Evolutionary conservation across 768 basidiomycete genomes (phyloP).

Genomic region (Amanita muscaria): DNA sequence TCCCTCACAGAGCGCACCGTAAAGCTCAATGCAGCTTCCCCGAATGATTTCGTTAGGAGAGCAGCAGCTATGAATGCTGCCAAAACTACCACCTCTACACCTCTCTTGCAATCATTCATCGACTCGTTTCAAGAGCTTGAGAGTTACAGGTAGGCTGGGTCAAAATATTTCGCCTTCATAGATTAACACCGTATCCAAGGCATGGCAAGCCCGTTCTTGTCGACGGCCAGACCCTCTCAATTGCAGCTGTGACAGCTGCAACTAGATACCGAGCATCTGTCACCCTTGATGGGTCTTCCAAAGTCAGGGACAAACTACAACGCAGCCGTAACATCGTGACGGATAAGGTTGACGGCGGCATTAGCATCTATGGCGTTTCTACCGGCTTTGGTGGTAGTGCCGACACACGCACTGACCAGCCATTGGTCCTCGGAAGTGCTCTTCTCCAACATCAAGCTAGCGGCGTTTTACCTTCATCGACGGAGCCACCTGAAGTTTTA

Average conservation of each 20-base stretch:
- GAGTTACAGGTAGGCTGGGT: conserved; percentile 42
- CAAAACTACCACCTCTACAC: conserved; percentile 16
- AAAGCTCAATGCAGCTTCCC: conserved; percentile 13
- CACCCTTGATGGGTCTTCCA: conserved; percentile 38
- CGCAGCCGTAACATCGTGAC: conserved; percentile 57
- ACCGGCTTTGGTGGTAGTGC: conserved; percentile 86
- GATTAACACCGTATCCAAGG: conserved; percentile 26
- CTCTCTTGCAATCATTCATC: conserved; percentile 49
- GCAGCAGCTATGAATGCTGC: too few species aligned
- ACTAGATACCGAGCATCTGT: conserved; percentile 55
- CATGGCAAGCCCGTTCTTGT: conserved; percentile 54
- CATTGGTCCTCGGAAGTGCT: conserved; percentile 66
- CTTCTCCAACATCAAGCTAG: conserved; percentile 79
- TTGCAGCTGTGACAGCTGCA: conserved; percentile 70
- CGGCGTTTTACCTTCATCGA: conserved; percentile 60
- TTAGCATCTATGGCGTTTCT: conserved; percentile 77
- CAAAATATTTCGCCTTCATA: conserved; percentile 5
- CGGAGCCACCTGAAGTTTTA: conserved; percentile 38
- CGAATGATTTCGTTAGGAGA: too few species aligned
- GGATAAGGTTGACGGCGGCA: conserved; percentile 55
- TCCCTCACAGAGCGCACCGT: conserved; percentile 18
- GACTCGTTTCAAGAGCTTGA: conserved; percentile 55
- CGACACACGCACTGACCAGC: conserved; percentile 72
- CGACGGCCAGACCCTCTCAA: conserved; percentile 63
- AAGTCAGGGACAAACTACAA: conserved; percentile 43